These are phyloP conservation scores for Purpureocillium takamizusanense DNA, from an alignment of 2,329 filamentous ascomycete genomes.

Conservation along the genomic window DNA sequence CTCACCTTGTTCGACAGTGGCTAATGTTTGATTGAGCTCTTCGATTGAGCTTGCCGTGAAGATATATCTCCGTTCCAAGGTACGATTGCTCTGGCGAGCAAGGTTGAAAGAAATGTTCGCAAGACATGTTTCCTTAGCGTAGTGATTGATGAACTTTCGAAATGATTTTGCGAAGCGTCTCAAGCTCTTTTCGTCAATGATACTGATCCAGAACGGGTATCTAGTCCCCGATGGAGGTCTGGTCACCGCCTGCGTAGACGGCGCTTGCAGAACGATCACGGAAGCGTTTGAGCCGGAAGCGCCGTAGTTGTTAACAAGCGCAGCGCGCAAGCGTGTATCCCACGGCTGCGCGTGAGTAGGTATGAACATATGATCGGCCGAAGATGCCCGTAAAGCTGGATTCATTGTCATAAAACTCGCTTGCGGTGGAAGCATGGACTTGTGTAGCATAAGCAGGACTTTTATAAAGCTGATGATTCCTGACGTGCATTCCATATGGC, in stretches of 20 bases:
- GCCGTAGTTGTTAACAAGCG: constrained; percentile 27
- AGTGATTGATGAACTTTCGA: not conserved
- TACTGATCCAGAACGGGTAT: constrained; percentile 3
- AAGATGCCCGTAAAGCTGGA: constrained; percentile 10
- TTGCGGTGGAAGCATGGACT: constrained; percentile 18
- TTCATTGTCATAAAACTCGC: constrained; percentile 20
- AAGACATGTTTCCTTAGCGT: not conserved
- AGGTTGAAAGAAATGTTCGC: constrained; percentile 22
- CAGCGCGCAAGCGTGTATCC: constrained; percentile 8
- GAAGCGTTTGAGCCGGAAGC: constrained; percentile 17
- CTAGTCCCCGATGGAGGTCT: not conserved
- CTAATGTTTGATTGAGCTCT: constrained; percentile 14
- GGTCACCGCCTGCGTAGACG: not conserved
- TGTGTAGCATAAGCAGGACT: constrained; percentile 31
- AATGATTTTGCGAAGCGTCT: not conserved
- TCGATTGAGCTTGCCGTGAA: constrained; percentile 11
- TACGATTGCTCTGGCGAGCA: constrained; percentile 17
- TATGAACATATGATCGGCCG: constrained; percentile 7
- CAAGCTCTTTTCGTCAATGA: constrained; percentile 2
- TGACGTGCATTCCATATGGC: constrained; percentile 19
- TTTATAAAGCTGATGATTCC: constrained; percentile 40
- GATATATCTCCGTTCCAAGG: constrained; percentile 11
- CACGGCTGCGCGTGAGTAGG: constrained; percentile 15
- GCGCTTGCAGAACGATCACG: constrained; percentile 12
- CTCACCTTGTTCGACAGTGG: constrained; percentile 6